Base-by-base conservation (phyloP, 1,139 yeast genomes). In the Kodamaea sp. region DNA sequence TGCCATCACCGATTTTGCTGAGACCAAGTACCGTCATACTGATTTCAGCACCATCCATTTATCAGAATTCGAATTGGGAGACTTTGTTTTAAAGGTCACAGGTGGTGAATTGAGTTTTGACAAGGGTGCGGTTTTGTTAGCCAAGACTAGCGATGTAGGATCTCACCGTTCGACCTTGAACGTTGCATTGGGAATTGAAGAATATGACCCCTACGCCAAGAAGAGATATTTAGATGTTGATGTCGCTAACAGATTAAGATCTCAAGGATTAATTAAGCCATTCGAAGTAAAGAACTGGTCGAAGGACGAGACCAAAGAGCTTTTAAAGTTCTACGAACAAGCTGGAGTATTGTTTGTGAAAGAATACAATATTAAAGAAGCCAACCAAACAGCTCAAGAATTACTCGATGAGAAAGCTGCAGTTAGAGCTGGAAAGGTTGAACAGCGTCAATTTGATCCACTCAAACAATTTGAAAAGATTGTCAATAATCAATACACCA, bases 1-100 rank as follows among this genome's bases (percentile, higher is more conserved):
- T 41, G 78, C 81, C 1, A 61, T 88, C 38, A 61, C 81, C 14
- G 76, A 80, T 34, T 54, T 63, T 25, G 70, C 85, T 8, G 59
- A 61, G 34, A 77, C 96, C 7, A 70, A 63, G 31, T 87, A 89
- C 63, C 76, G 77, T 47, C 74, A 80, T 51, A 61, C 74, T 2
- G 67, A 77, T 25, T 80, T 80, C 61, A 59, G 68, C 26, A 74
- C 73, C 12, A 74, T 90, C 38, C 79, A 79, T 50, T 71, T 82
- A 41, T 68, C 72, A 20, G 75, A 82, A 22, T 73, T 90, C 37
- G 92, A 85, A 56, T 52, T 88, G 24, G 82, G 85, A n/a, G 70
- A 70, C 39, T 69, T 75, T 28, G 57, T 89, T 16, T 61, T 84
- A 45, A 68, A 76, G 32, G 66, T 75, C 21, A 64, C 80, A 15